Percentiles rank a stretch among this genome's conserved stretches.
These are phyloP conservation scores for Turnera subulata DNA, from an alignment of 345 rosid species.

Conservation along the genomic window DNA sequence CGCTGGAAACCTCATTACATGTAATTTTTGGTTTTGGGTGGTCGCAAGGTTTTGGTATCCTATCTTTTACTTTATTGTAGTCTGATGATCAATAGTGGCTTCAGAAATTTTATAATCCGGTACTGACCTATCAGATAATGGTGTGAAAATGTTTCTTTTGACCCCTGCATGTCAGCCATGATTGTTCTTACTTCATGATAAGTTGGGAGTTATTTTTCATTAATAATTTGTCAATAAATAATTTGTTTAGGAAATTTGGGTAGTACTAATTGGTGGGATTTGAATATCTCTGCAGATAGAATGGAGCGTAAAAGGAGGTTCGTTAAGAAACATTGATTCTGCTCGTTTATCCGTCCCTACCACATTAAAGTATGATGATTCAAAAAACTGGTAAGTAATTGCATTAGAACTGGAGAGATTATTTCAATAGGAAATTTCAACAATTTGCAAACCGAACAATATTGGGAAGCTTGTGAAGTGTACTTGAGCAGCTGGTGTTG, in stretches of 20 bases:
- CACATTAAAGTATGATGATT: slow-evolving; percentile 66
- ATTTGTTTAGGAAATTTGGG: slow-evolving; percentile 3
- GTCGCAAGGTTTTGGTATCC: too few species aligned
- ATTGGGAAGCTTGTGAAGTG: not conserved
- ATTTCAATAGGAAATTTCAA: not conserved
- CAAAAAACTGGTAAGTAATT: slow-evolving; percentile 68
- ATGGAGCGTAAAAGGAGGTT: slow-evolving; percentile 85
- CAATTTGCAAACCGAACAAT: not conserved
- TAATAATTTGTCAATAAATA: slow-evolving; percentile 4
- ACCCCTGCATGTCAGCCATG: too few species aligned
- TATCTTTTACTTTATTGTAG: too few species aligned
- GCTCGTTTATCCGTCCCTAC: slow-evolving; percentile 87
- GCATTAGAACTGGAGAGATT: not conserved
- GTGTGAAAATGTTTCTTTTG: too few species aligned
- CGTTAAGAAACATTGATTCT: slow-evolving; percentile 81
- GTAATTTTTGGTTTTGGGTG: not conserved
- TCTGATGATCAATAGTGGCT: too few species aligned
- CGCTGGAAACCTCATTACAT: too few species aligned
- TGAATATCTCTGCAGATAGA: slow-evolving; percentile 51
- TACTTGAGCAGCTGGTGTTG: not conserved
- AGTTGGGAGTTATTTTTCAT: too few species aligned
- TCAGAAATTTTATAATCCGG: too few species aligned
- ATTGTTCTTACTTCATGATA: too few species aligned
- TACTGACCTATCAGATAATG: too few species aligned
- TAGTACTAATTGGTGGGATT: not conserved